Evolutionary conservation across 2,329 filamentous ascomycete species (phyloP).

Genomic region (Penicillium decumbens): DNA sequence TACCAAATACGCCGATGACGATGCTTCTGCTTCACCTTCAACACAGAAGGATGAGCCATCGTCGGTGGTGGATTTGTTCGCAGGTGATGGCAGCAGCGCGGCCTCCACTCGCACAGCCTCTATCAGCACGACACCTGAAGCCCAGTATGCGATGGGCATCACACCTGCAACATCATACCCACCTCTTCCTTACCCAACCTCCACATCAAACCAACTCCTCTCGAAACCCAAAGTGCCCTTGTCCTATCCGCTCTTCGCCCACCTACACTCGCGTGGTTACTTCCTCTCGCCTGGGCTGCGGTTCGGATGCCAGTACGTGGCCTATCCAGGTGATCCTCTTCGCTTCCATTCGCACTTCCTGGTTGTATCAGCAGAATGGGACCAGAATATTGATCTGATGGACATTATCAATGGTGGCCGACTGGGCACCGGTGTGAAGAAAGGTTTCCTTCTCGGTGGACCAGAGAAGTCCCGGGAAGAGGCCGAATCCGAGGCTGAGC

Average conservation of each 20-base stretch:
- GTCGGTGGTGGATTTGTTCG: constrained; percentile 26
- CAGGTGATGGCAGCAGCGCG: constrained; percentile 4
- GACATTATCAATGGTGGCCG: constrained; percentile 82
- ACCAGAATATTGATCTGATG: constrained; percentile 77
- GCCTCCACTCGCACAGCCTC: constrained; percentile 15
- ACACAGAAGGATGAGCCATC: constrained; percentile 4
- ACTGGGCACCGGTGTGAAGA: constrained; percentile 91
- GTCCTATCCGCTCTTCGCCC: constrained; percentile 71
- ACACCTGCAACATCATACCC: constrained; percentile 51
- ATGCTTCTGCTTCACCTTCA: neutral
- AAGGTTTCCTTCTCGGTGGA: constrained; percentile 83
- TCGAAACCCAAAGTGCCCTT: constrained; percentile 37
- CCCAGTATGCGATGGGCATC: constrained; percentile 32
- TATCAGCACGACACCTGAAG: constrained; percentile 8
- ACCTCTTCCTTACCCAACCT: constrained; percentile 30
- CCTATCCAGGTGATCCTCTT: constrained; percentile 91
- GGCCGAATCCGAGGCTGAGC: constrained; percentile 32
- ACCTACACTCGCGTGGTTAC: constrained; percentile 73
- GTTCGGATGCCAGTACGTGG: constrained; percentile 90
- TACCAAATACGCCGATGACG: constrained; percentile 17
- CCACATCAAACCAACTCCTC: constrained; percentile 25
- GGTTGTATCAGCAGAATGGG: constrained; percentile 77
- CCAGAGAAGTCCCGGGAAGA: constrained; percentile 43
- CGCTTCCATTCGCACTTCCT: constrained; percentile 95
- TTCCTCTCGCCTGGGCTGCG: constrained; percentile 88